Evolutionary conservation across 441 rosid species (phyloP).

Genomic region (Pelargonium fulgidum): DNA sequence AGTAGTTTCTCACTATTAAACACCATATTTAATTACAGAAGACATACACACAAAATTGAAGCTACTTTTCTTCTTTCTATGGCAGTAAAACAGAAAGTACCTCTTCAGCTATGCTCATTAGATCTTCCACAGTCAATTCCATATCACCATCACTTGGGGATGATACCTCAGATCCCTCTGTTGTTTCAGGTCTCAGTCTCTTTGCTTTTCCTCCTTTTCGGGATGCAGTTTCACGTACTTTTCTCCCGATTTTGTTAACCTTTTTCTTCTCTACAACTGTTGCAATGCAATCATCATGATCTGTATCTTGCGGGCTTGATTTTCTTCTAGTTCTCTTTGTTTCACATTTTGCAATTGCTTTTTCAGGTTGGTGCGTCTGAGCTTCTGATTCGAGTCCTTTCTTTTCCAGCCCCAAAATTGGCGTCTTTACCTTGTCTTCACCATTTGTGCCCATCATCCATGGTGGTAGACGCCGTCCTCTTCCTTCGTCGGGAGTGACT

Average conservation of each 20-base stretch:
- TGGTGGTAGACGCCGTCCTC: conserved; percentile 29
- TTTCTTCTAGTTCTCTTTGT: conserved; percentile 19
- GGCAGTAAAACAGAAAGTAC: neutral
- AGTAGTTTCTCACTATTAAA: neutral
- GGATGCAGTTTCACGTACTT: neutral
- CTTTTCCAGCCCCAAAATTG: neutral
- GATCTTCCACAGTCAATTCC: conserved; percentile 10
- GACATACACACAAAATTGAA: neutral
- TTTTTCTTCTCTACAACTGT: conserved; percentile 4
- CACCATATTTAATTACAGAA: neutral
- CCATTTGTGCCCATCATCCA: conserved; percentile 25
- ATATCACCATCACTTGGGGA: conserved; percentile 2
- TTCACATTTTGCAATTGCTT: conserved; percentile 2
- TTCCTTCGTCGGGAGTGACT: conserved; percentile 15
- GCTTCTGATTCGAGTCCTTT: conserved; percentile 6
- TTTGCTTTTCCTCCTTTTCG: neutral
- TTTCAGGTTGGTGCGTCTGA: conserved; percentile 6
- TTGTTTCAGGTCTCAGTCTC: neutral
- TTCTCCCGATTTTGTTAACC: neutral
- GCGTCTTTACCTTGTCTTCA: neutral
- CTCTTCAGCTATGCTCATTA: conserved; percentile 6
- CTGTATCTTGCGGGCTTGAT: neutral
- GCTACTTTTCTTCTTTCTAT: neutral
- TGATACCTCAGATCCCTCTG: neutral
- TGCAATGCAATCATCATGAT: neutral